Evolutionary conservation across 1,139 yeast species (phyloP).

Genomic region (Geotrichum candidum): DNA sequence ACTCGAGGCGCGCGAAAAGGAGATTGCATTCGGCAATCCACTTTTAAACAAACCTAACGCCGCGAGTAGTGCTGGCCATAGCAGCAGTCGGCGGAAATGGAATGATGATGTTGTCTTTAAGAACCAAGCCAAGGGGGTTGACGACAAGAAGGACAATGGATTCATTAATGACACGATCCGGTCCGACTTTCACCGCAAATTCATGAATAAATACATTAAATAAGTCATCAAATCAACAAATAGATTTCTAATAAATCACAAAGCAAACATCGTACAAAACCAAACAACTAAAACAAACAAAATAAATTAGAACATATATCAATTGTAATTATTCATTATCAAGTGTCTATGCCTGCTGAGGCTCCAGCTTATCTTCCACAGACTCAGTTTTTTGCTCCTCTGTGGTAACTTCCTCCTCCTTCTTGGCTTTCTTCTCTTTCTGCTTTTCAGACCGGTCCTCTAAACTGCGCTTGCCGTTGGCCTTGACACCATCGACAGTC

Average conservation of each 20-base stretch:
- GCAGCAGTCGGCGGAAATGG: conserved; percentile 39
- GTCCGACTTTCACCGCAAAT: conserved; percentile 65
- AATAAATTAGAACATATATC: neutral
- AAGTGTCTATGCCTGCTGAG: neutral
- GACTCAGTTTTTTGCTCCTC: neutral
- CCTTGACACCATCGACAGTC: conserved; percentile 60
- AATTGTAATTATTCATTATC: neutral
- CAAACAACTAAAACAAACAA: neutral
- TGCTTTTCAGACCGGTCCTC: conserved; percentile 12
- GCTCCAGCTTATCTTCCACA: neutral
- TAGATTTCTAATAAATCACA: neutral
- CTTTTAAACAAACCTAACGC: conserved; percentile 32
- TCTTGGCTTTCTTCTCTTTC: neutral
- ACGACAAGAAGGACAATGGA: conserved; percentile 27
- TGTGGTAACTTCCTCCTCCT: neutral
- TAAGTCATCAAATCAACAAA: conserved; percentile 26
- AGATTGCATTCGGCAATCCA: conserved; percentile 43
- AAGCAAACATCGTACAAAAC: neutral
- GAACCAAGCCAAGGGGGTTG: conserved; percentile 34
- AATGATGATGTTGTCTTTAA: conserved; percentile 45
- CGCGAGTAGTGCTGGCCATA: neutral
- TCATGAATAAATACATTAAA: conserved; percentile 58
- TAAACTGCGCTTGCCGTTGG: conserved; percentile 24
- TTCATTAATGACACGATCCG: conserved; percentile 61
- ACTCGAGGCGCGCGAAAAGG: conserved; percentile 35